A percentile compares a stretch with the other conserved stretches of the same genome.
Conservation (phyloP, 2,329 filamentous ascomycete genomes). For the Colletotrichum siamense region DNA sequence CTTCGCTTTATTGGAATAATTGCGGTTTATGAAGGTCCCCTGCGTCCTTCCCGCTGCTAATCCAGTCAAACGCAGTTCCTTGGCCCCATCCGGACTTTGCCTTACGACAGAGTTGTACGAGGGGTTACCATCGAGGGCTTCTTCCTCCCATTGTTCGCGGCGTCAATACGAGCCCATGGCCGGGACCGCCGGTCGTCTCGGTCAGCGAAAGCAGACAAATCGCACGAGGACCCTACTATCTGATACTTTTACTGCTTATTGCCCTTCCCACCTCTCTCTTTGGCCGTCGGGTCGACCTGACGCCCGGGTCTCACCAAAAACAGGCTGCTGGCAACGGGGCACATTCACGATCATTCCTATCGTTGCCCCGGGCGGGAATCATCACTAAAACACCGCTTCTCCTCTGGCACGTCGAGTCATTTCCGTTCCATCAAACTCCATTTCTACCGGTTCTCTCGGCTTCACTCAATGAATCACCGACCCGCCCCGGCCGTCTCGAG, state of each 20-base stretch:
- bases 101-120: background rate
- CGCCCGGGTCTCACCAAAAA: background rate
- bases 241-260: background rate
- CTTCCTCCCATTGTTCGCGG: background rate
- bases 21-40: background rate
- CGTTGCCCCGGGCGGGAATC: background rate
- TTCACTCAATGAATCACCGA: background rate
- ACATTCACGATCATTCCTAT: background rate
- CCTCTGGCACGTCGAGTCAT: conserved; percentile 17
- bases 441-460: conserved; percentile 7
- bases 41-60: background rate
- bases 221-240: background rate
- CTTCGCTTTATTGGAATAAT: background rate
- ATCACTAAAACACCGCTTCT: background rate
- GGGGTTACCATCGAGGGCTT: background rate
- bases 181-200: conserved; percentile 6
- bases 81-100: background rate
- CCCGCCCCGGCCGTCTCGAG: background rate
- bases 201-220: background rate
- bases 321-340: background rate
- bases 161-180: background rate
- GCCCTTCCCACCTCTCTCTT: background rate
- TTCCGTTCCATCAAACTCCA: conserved; percentile 15
- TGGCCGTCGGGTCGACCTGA: background rate
- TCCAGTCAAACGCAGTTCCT: background rate